Evolutionary conservation across 768 basidiomycete species (phyloP).

Genomic region (Rhodosporidiobolus odoratus): DNA sequence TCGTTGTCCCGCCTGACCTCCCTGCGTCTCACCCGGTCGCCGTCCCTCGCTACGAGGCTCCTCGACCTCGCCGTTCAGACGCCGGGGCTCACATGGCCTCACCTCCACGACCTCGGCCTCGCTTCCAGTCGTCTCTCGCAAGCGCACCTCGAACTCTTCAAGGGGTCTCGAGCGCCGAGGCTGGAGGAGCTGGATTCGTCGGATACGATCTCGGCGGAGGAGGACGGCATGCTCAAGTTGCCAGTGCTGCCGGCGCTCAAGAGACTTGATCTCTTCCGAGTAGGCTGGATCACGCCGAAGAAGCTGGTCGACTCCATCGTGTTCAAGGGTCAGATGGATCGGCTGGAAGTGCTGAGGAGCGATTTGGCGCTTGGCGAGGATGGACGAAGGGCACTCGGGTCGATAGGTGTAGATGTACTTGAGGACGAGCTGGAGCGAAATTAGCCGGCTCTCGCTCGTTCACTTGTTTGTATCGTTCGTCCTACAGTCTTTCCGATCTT

Average conservation of each 20-base stretch:
- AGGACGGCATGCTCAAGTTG: neutral
- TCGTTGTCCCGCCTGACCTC: neutral
- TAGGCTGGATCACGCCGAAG: neutral
- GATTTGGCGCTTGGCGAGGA: neutral
- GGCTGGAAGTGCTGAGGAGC: neutral
- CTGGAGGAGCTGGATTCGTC: neutral
- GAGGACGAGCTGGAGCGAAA: neutral
- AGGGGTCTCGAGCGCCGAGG: neutral
- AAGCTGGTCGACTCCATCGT: neutral
- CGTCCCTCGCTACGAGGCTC: conserved; percentile 1
- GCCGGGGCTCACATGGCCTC: neutral
- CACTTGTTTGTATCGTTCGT: too few species aligned
- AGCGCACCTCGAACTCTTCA: conserved; percentile 4
- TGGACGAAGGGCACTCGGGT: neutral
- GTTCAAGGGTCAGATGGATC: neutral
- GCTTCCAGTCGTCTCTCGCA: neutral
- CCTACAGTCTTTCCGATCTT: too few species aligned
- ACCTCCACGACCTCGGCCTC: neutral
- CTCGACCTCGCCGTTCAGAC: neutral
- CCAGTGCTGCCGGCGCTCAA: neutral
- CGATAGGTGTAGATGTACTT: neutral
- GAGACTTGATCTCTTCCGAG: neutral
- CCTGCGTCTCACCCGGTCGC: neutral
- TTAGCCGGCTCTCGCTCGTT: neutral
- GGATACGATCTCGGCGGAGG: neutral